These are phyloP conservation scores for Rhizopogon sp. DNA, from an alignment of 768 basidiomycete species.

Conservation along the genomic window DNA sequence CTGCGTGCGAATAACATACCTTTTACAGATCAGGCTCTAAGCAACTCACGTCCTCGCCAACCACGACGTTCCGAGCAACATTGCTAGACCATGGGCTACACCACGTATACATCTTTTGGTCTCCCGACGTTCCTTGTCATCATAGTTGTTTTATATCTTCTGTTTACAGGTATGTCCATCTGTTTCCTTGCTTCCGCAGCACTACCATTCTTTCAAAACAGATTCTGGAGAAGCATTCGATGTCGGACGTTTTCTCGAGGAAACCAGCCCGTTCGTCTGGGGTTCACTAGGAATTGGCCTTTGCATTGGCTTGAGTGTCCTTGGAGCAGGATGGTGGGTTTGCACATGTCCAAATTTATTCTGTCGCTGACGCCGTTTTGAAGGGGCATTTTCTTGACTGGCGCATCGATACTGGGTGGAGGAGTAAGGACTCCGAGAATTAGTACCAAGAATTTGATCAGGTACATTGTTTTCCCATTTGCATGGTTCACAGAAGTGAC, in stretches of 20 bases:
- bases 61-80: background rate
- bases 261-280: constrained; percentile 92
- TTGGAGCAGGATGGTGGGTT: constrained; percentile 92
- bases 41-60: background rate
- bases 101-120: constrained; percentile 59
- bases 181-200: background rate
- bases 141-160: constrained; percentile 76
- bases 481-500: background rate
- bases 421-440: constrained; percentile 93
- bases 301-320: constrained; percentile 88
- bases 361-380: constrained; percentile 2
- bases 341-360: background rate
- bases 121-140: constrained; percentile 59
- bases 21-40: background rate
- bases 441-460: constrained; percentile 95
- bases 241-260: constrained; percentile 88
- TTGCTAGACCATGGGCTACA: constrained; percentile 21
- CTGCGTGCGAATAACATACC: background rate
- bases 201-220: constrained; percentile 24
- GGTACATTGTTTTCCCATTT: constrained; percentile 40
- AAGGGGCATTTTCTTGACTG: constrained; percentile 98
- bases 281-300: constrained; percentile 86
- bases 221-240: constrained; percentile 92
- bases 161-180: constrained; percentile 72
- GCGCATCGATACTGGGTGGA: constrained; percentile 93